A percentile compares a stretch with the other conserved stretches of the same genome.
Conservation (phyloP, 2,329 filamentous ascomycete species). For the Colletotrichum sp. region DNA sequence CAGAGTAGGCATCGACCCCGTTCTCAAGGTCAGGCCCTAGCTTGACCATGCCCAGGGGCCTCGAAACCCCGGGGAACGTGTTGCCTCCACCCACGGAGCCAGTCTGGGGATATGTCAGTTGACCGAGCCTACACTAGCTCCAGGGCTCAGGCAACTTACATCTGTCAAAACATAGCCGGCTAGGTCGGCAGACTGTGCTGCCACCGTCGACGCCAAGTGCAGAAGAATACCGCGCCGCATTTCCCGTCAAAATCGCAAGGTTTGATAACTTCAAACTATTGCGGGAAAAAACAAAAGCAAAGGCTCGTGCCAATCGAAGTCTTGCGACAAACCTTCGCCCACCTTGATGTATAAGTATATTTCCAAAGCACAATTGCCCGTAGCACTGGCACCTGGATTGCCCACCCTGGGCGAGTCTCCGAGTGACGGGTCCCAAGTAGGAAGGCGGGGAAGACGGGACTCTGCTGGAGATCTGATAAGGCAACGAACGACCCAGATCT, state of each 20-base stretch:
- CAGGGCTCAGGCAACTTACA: constrained; percentile 26
- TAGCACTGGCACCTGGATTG: not conserved
- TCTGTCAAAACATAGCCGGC: constrained; percentile 38
- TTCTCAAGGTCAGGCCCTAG: constrained; percentile 54
- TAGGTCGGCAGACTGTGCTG: constrained; percentile 26
- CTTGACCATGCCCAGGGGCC: constrained; percentile 54
- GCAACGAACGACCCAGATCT: not conserved
- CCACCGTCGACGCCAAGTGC: not conserved
- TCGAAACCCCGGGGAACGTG: constrained; percentile 54
- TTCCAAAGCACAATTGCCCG: not conserved
- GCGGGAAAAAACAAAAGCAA: not conserved
- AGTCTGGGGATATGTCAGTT: constrained; percentile 38
- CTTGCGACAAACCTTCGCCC: not conserved
- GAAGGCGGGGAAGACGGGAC: not conserved
- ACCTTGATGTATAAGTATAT: not conserved
- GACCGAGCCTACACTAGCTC: not conserved
- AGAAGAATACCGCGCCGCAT: not conserved
- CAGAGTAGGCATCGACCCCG: constrained; percentile 57
- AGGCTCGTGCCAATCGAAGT: not conserved
- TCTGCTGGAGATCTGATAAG: not conserved
- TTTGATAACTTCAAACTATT: not conserved
- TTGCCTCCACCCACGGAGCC: constrained; percentile 52
- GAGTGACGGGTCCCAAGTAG: not conserved
- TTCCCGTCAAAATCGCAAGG: not conserved
- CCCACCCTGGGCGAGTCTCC: not conserved